A percentile compares a stretch with the other conserved stretches of the same genome.
Evolutionary conservation across 2,329 filamentous ascomycete genomes (phyloP).

Genomic region (Cryphonectria japonica): DNA sequence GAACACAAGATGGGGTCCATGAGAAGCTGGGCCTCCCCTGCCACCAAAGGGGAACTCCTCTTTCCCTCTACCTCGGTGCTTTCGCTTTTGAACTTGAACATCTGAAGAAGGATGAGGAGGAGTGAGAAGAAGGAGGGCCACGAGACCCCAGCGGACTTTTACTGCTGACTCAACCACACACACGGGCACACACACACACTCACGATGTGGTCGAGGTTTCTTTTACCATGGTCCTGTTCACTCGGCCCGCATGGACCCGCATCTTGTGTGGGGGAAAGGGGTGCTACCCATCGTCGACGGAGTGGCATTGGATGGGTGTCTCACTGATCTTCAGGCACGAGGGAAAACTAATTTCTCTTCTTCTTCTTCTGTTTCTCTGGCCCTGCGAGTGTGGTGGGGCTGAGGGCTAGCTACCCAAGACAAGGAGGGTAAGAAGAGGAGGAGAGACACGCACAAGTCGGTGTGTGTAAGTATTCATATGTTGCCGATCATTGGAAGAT

Average conservation of each 20-base stretch:
- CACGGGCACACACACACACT: background rate
- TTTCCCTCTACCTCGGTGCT: background rate
- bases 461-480: background rate
- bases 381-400: background rate
- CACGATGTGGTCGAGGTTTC: background rate
- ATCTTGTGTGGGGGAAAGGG: background rate
- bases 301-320: background rate
- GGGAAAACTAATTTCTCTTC: background rate
- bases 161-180: background rate
- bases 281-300: too few relatives aligned
- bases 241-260: background rate
- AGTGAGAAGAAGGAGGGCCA: background rate
- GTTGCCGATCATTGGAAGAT: background rate
- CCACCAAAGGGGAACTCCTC: background rate
- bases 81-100: background rate
- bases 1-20: background rate
- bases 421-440: background rate
- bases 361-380: background rate
- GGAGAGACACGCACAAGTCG: background rate
- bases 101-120: background rate
- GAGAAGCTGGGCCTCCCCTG: background rate
- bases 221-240: background rate
- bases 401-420: background rate
- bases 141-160: background rate
- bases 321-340: constrained; percentile 1